Base-by-base conservation (phyloP, 2,329 filamentous ascomycete genomes). In the Dactylellina sp. region DNA sequence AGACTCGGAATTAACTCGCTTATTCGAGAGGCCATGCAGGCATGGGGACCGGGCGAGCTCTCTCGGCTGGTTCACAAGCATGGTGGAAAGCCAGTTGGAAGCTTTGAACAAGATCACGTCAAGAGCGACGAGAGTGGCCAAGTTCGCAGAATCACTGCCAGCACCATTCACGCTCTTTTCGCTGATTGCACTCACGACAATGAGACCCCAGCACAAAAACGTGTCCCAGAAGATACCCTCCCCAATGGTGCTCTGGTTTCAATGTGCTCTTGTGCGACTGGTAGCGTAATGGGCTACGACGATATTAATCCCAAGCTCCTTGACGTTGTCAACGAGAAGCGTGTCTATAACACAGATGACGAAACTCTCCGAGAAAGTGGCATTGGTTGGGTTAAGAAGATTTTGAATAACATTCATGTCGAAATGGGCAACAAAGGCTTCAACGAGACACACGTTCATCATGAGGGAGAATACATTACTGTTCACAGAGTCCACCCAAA, bases 111-210 rank as follows among this genome's bases (percentile, higher is more conserved):
- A n/a, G 92, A 97, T 78, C 91, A 96, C 76, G 87, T 93, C 11
- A 88, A 89, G 7, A 88, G 87, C 75, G 85, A 66, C 76, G 80
- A 71, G 77, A 80, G 32, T 83, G 90, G 94, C 78, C 86, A 91
- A 16, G 85, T 97, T 76, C 90, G 89, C 76, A 89, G 86, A 75
- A 93, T 99, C 81, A 91, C 92, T 77, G 89, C 91, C n/a, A 91
- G 89, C 2, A 92, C 93, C 2, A 90, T 98, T 0, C 93, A 97
- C 77, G 95, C 94, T 0, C 84, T 99, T 0, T 97, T 99, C 82
- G 98, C 98, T 93, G 96, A 99, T 80, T 99, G 96, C 81, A 99
- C 96, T 0, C 95, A 99, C 81, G 95, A 99, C 82, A 99, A 99
- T 78, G 94, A 99, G 82, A 91, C 92, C 1, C 95, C 95, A 0